Base-by-base conservation (phyloP, 345 rosid species). In the Rhodamnia rubescens region DNA sequence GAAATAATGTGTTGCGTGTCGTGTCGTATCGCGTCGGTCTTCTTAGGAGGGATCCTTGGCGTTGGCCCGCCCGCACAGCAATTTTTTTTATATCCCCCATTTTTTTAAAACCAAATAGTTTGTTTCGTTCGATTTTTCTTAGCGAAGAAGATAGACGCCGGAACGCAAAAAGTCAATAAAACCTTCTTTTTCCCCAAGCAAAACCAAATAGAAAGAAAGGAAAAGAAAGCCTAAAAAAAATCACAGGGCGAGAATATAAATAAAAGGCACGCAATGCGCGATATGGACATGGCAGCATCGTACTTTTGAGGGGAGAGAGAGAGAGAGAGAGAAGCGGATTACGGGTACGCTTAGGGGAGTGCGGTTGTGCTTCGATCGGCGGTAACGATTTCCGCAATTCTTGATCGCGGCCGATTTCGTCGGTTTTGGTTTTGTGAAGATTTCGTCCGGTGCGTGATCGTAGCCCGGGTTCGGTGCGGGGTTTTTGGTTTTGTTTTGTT, bases 261-360 rank as follows among this genome's bases (percentile, higher is more conserved):
- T 50, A 11, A 11, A 50, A 11, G 52, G 14, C 52, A 11, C 20
- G 20, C 54, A 16, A 53, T 5, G 21, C 24, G 26, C 57, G 57
- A 54, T 7, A 21, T 21, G 57, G 24, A 8, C 57, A 21, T 21
- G 57, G 26, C 57, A 20, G 57, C 24, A 21, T 58, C 32, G 64
- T 69, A 69, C 26, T 9, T 69, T 69, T 69, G 36, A 47, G 18
- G 78, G 36, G 47, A 69, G 80, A 69, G 44, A 16, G 40, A 53
- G 87, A 12, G 44, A 53, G 84, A 7, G n/a, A 52, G 85, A 44
- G 85, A 74, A 83, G 88, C 88, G 88, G 88, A 84, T 86, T 42
- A 86, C 88, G 26, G 88, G 85, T 42, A 83, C 88, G 88, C 88
- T 83, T 47, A 12, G 57, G 29, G 59, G 83, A 36, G 80, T 36